Evolutionary conservation across 1,284 basidiomycete species (phyloP), one percentile per base, ranked within the genome.

Genomic region (Trichosporon ovoides): DNA sequence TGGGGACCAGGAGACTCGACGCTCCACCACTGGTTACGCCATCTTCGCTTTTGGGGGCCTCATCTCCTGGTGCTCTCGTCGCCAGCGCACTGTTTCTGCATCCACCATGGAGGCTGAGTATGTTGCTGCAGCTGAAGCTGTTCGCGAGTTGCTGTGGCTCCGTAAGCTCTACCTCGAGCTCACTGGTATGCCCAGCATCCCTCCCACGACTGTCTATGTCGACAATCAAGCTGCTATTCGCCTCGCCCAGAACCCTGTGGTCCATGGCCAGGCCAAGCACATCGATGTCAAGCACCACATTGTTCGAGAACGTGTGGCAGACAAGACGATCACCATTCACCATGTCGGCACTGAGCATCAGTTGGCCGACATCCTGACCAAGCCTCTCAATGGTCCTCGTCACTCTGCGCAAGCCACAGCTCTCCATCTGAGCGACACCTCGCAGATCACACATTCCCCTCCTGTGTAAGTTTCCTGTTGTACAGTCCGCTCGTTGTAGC

Each of bases 101-200:
- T 82, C 78, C 0, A 75, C 77, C 0, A 68, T 68, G 1, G 79
- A 81, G 49, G 73, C 81, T 1, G 79, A 82, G 60, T 81, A 79
- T 58, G 70, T 80, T 18, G 77, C 78, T 2, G 63, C 73, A 28
- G 61, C 68, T 81, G 85, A 84, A 77, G 81, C 76, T 0, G 69
- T 67, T 3, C 67, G 68, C 31, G 79, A 82, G 56, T 63, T 72
- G 2, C 34, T 76, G 1, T 82, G 78, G 79, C 63, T 81, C 3
- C 50, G 60, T 1, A 28, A 55, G 0, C 51, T 78, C 2, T 59
- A 75, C 2, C 13, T 12, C 1, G 69, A 72, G 31, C 51, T 79
- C 13, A 35, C 34, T 35, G 19, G 20, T 24, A 19, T 51, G 3
- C 11, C 53, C n/a, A 18, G 7, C 14, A 13, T 12, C 22, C 22